Evolutionary conservation across 768 basidiomycete genomes (phyloP), one percentile per base, ranked within the genome.

Genomic region (Pulveroboletus sp.): DNA sequence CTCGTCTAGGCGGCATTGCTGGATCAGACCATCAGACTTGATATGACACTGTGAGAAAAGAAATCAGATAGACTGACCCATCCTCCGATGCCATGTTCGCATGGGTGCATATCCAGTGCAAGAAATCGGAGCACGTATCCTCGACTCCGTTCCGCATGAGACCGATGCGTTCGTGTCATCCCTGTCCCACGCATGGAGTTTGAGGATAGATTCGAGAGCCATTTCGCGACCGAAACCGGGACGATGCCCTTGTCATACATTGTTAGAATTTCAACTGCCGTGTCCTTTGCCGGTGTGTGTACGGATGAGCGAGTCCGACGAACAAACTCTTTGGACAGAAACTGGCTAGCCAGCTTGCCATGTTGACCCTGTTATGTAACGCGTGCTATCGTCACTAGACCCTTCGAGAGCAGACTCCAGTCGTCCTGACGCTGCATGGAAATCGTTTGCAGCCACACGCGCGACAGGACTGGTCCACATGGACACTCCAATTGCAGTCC

Each of bases 401-500:
- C 4, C 30, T 31, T 31, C 30, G n/a, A 31, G 8, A 31, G 30
- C 30, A 10, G 30, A 10, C 30, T 31, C 30, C 11, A 31, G 30
- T 10, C 10, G 10, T 31, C 11, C 30, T 9, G 30, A 10, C 30
- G 3, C 30, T 31, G 30, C 8, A 31, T 13, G 56, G 9, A 54
- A 28, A 10, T 35, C 8, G 10, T 31, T 5, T 14, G 53, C 53
- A 0, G 56, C 51, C n/a, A n/a, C 13, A 46, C 39, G 14, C 43
- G 58, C 3, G 56, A 61, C 14, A 61, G 13, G n/a, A 59, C 8
- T 10, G 60, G 50, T n/a, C 62, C 57, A 15, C 48, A 59, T 8
- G 17, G 49, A 57, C n/a, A n/a, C 39, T 39, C 50, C 59, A 48
- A 13, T 41, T 32, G 10, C 53, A 38, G 27, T 51, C 43, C 44